Percentiles rank a stretch among this genome's conserved stretches.
These are phyloP conservation scores for Persicaria maculosa DNA, from an alignment of 148 eudicot genomes.

Conservation along the genomic window DNA sequence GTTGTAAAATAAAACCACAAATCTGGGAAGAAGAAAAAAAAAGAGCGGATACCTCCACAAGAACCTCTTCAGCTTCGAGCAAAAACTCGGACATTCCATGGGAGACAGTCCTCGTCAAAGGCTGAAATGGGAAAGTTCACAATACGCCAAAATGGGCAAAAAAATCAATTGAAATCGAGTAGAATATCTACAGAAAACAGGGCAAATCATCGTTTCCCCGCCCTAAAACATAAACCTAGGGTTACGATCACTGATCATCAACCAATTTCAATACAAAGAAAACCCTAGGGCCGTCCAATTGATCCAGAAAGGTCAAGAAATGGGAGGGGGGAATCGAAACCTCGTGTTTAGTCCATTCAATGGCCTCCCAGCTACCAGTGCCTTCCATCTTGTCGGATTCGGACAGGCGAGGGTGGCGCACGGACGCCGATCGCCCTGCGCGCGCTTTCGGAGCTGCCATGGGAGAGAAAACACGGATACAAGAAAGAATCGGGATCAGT, in stretches of 20 bases:
- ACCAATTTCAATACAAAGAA: background rate
- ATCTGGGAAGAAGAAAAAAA: background rate
- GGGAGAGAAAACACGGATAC: background rate
- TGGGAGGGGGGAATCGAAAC: slow-evolving; percentile 19
- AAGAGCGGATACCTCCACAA: slow-evolving; percentile 45
- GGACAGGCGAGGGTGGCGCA: slow-evolving; percentile 39
- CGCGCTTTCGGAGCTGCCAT: slow-evolving; percentile 45
- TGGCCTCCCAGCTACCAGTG: slow-evolving; percentile 70
- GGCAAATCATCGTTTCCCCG: slow-evolving; percentile 5
- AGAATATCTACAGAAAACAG: background rate
- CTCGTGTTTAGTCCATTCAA: slow-evolving; percentile 88
- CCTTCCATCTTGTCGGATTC: slow-evolving; percentile 62
- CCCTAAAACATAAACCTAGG: background rate
- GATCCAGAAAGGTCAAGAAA: background rate
- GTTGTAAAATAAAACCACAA: background rate
- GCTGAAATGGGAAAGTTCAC: slow-evolving; percentile 24
- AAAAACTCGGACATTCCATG: slow-evolving; percentile 53
- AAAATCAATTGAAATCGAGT: background rate
- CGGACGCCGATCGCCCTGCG: slow-evolving; percentile 24
- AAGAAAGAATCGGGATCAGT: background rate
- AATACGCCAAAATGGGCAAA: background rate
- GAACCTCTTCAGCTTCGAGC: slow-evolving; percentile 77
- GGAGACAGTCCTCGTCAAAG: slow-evolving; percentile 48
- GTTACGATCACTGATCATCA: slow-evolving; percentile 4
- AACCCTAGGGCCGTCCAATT: slow-evolving; percentile 3